Base-by-base conservation (phyloP, 2,329 filamentous ascomycete genomes). In the Aspergillus bombycis region DNA sequence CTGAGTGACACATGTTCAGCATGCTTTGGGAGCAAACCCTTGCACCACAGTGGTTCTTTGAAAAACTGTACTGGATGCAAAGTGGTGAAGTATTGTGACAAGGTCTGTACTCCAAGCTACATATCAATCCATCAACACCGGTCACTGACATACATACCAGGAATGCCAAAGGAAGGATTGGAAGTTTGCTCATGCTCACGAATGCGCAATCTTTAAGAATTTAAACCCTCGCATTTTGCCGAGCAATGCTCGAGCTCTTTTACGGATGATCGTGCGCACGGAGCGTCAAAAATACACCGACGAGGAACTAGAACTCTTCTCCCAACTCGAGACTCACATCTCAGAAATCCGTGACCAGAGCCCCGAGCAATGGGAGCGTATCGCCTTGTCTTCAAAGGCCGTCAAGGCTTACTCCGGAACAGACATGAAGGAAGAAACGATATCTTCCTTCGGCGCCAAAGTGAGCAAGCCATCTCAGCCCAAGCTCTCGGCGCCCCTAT, bases 91-190 rank as follows among this genome's bases (percentile, higher is more conserved):
- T 90, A 89, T 72, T 90, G 88, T 72, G 81, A 83, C 67, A 86
- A 83, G 80, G 86, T 88, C 9, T 23, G 23, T 36, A 19, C 26
- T 54, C 16, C 52, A 21, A 10, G 11, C 52, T 21, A 14, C 21
- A 38, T 3, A 10, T 43, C 19, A n/a, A 7, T n/a, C 16, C 8
- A 16, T 34, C 23, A 43, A 46, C 16, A 16, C 26, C 38, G 46
- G 11, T 12, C n/a, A 60, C 62, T 66, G 30, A 63, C 43, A 43
- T 28, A 30, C 50, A 56, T 60, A 55, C n/a, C 34, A 89, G 85
- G 76, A 71, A 32, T 90, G 88, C 71, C 88, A 90, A 77, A 76
- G 79, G 50, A 80, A 82, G 68, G 83, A 86, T 30, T 90, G 88
- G 88, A 84, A 82, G 58, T 78, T 81, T 21, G 79, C 80, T 11